Evolutionary conservation across 1,284 basidiomycete genomes (phyloP), one percentile per base, ranked within the genome.

Genomic region (Puccinia horiana): DNA sequence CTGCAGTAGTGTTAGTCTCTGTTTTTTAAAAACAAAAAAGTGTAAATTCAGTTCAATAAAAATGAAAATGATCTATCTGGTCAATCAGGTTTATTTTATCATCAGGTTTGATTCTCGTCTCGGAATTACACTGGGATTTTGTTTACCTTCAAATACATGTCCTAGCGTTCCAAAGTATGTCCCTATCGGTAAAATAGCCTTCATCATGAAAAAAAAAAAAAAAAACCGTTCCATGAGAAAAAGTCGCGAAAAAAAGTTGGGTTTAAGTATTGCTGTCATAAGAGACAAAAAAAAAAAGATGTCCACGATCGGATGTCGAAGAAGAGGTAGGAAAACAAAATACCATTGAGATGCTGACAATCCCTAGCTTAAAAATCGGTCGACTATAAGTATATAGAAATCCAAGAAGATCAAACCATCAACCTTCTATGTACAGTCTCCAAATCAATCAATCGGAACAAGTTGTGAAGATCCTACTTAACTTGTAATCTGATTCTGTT

Each of bases 291-390:
- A 52, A 77, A n/a, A 49, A 26, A 20, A 61, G n/a, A 3, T 32
- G 32, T 12, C 2, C 6, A 9, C 56, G 29, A 9, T 32, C 20
- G 8, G n/a, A 5, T 32, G 0, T 20, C 20, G 5, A 20, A 37
- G 9, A 35, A 23, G 2, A 49, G n/a, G 4, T 16, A 16, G 49
- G 20, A 11, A 20, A 9, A 35, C 23, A n/a, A n/a, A n/a, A 29
- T 29, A 81, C 79, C 70, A 81, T 73, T 4, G 79, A 81, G 2
- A 81, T 61, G 42, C 79, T 81, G 44, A 81, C 70, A 6, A 81
- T 47, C 8, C 54, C 79, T 47, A 81, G 32, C n/a, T 81, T 81
- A 26, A 81, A 74, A 52, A 81, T 81, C 0, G 79, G 79, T 4
- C 54, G 67, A 81, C 79, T 81, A 12, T 29, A 23, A n/a, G n/a